Conservation (phyloP, 768 basidiomycete species). For the Mycena crocata region DNA sequence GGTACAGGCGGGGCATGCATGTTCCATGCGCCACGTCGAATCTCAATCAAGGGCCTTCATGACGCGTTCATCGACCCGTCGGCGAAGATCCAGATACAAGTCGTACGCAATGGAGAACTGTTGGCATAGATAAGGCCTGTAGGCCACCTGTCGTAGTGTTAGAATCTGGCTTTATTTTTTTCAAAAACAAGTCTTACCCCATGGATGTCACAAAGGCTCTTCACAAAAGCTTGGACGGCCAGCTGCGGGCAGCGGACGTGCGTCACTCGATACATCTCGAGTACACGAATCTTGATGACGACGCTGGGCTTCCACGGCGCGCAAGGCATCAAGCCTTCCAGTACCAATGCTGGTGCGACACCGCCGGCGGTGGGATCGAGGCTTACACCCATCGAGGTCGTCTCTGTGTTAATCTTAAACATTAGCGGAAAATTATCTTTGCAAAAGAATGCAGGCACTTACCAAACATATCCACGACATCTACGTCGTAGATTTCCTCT, state of each 20-base stretch:
- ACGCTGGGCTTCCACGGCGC: conserved; percentile 18
- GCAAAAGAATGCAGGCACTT: not conserved
- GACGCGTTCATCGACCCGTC: not conserved
- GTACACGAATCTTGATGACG: conserved; percentile 16
- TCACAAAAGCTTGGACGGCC: conserved; percentile 27
- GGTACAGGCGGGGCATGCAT: conserved; percentile 41
- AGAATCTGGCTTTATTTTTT: too few relatives aligned
- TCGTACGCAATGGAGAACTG: conserved; percentile 36
- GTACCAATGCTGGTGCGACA: conserved; percentile 1
- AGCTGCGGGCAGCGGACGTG: conserved; percentile 28
- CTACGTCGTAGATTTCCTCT: not conserved
- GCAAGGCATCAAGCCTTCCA: conserved; percentile 20
- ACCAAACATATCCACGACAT: not conserved
- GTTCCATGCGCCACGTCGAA: conserved; percentile 31
- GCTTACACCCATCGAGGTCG: not conserved
- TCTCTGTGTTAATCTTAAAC: not conserved
- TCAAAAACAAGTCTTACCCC: not conserved
- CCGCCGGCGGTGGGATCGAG: not conserved
- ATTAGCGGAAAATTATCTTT: too few relatives aligned
- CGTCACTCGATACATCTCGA: conserved; percentile 21
- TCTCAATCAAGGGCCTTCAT: not conserved
- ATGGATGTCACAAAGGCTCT: conserved; percentile 28
- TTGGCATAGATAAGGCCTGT: conserved; percentile 20
- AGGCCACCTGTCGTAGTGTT: not conserved
- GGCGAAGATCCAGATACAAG: conserved; percentile 31